These are phyloP conservation scores for Fomitopsis palustris DNA, from an alignment of 1,284 basidiomycete genomes.

Conservation along the genomic window DNA sequence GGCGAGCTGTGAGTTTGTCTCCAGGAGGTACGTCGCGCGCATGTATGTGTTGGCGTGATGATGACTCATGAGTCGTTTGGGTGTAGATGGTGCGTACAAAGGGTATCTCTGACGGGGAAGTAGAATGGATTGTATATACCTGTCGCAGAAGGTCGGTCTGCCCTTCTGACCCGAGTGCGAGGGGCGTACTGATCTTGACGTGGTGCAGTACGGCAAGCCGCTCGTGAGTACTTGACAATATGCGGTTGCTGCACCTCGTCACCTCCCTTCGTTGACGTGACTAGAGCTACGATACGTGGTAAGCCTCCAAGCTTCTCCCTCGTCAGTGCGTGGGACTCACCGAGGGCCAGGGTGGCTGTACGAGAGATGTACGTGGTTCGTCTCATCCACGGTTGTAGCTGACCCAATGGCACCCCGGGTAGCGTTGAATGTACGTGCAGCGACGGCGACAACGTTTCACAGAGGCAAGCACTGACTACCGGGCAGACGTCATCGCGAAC, in stretches of 20 bases:
- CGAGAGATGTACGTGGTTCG: constrained; percentile 62
- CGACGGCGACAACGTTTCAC: neutral
- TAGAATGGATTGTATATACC: constrained; percentile 93
- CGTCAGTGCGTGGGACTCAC: neutral
- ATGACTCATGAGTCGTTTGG: neutral
- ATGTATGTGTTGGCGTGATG: neutral
- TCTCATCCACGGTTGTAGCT: constrained; percentile 64
- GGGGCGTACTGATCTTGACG: neutral
- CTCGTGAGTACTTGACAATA: constrained; percentile 33
- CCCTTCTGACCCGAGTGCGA: neutral
- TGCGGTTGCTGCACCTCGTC: neutral
- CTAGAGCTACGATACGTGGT: constrained; percentile 60
- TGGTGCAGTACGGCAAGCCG: constrained; percentile 42
- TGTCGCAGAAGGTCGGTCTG: constrained; percentile 76
- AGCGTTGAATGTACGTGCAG: constrained; percentile 58
- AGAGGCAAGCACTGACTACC: neutral
- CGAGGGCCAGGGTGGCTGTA: constrained; percentile 61
- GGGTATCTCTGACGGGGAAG: neutral
- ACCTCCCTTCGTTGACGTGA: neutral
- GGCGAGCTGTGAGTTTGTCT: constrained; percentile 70
- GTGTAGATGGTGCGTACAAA: neutral
- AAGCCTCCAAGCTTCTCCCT: constrained; percentile 8
- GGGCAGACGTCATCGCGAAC: constrained; percentile 62
- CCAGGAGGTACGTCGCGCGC: neutral
- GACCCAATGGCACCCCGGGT: neutral